phyloP scores from a whole-genome alignment of 2,329 filamentous ascomycete species.

The Fusarium euwallaceae region DNA sequence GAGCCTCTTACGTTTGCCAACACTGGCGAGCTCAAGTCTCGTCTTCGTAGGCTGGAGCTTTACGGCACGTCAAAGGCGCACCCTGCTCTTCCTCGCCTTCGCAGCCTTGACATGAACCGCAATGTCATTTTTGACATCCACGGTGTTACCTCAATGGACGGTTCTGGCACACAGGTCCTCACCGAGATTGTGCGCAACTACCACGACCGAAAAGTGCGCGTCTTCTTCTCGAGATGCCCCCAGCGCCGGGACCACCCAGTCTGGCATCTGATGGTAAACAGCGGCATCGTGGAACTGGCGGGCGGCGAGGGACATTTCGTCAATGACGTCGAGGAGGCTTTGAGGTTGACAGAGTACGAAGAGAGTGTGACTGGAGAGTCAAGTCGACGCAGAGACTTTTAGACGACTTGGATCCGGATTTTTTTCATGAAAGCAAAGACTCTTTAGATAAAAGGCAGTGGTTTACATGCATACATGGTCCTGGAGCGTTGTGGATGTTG shows the following conservation, averaged over 20 bases:
- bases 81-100: constrained; percentile 85
- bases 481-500: constrained; percentile 10
- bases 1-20: constrained; percentile 98
- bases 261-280: constrained; percentile 79
- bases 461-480: constrained; percentile 7
- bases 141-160: constrained; percentile 95
- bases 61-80: constrained; percentile 91
- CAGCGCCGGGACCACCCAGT: constrained; percentile 65
- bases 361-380: constrained; percentile 56
- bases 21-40: constrained; percentile 89
- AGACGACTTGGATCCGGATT: background rate
- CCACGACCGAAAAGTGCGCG: constrained; percentile 78
- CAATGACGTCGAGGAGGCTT: constrained; percentile 83
- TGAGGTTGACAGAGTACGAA: constrained; percentile 83
- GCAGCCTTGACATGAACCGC: constrained; percentile 83
- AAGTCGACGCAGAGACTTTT: constrained; percentile 27
- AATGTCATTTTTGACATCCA: constrained; percentile 98
- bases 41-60: constrained; percentile 85
- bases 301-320: constrained; percentile 86
- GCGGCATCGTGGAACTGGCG: constrained; percentile 86
- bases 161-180: constrained; percentile 91
- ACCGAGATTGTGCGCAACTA: constrained; percentile 89
- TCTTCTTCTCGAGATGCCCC: constrained; percentile 78
- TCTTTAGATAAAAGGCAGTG: constrained; percentile 4
- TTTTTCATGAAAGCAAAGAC: background rate